A percentile compares a stretch with the other conserved stretches of the same genome.
These are phyloP conservation scores for Trichoderma lentiforme DNA, from an alignment of 2,329 filamentous ascomycete genomes.

Conservation along the genomic window DNA sequence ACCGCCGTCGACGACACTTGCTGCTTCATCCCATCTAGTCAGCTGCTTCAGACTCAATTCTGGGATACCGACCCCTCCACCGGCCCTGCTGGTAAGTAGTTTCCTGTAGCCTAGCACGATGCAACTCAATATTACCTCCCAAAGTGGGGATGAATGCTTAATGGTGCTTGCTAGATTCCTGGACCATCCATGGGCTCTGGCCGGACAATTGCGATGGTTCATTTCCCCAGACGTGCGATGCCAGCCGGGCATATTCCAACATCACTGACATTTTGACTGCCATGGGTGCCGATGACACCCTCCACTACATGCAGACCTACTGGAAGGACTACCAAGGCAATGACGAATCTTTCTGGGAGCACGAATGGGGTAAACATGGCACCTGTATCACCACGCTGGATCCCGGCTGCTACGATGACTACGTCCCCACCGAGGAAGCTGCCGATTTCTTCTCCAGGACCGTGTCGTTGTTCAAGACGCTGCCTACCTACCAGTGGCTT, in stretches of 20 bases:
- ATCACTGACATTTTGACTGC: conserved; percentile 61
- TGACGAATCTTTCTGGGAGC: conserved; percentile 66
- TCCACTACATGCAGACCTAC: conserved; percentile 65
- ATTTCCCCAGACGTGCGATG: conserved; percentile 65
- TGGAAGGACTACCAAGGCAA: conserved; percentile 68
- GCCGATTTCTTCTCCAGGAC: conserved; percentile 66
- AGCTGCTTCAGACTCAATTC: conserved; percentile 71
- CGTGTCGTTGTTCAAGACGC: conserved; percentile 61
- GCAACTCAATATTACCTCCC: neutral
- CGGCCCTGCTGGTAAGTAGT: conserved; percentile 47
- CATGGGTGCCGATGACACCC: conserved; percentile 48
- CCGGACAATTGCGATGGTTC: conserved; percentile 67
- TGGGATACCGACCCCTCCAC: conserved; percentile 66
- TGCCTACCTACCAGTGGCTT: conserved; percentile 65
- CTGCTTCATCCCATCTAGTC: conserved; percentile 69
- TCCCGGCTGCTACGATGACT: conserved; percentile 61
- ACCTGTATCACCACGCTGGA: conserved; percentile 67
- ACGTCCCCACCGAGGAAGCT: conserved; percentile 60
- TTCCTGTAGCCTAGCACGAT: neutral
- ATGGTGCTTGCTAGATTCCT: conserved; percentile 47
- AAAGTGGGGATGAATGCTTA: neutral
- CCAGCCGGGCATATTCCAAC: conserved; percentile 58
- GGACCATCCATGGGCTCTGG: conserved; percentile 71
- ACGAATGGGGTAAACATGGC: conserved; percentile 74
- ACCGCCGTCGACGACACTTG: conserved; percentile 60